These are phyloP conservation scores for Pleurotus pulmonarius DNA, from an alignment of 768 basidiomycete species.

Conservation along the genomic window DNA sequence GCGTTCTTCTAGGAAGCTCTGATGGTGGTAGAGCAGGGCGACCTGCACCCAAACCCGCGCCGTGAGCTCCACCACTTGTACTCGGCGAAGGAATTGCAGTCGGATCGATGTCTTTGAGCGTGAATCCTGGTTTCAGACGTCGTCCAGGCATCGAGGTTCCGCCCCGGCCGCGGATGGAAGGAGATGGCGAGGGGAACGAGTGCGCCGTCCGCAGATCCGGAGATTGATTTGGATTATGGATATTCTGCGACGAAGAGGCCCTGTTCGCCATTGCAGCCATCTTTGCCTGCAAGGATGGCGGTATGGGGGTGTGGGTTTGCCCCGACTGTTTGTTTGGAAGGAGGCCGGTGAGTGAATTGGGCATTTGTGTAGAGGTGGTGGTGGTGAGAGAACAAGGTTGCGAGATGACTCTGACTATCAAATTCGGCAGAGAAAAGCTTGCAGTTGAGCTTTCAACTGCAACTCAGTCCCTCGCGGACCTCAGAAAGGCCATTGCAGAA, in stretches of 20 bases:
- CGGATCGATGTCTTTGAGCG: slow-evolving; percentile 59
- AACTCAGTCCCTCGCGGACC: slow-evolving; percentile 2
- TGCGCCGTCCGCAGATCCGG: slow-evolving; percentile 28
- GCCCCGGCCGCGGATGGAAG: slow-evolving; percentile 14
- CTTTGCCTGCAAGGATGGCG: slow-evolving; percentile 87
- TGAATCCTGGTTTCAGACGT: slow-evolving; percentile 53
- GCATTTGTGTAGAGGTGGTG: slow-evolving; percentile 6
- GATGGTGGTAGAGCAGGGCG: slow-evolving; percentile 45
- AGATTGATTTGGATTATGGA: slow-evolving; percentile 21
- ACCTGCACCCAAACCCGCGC: slow-evolving; percentile 70
- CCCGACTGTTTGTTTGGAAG: slow-evolving; percentile 34
- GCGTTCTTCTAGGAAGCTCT: slow-evolving; percentile 30
- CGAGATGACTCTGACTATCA: slow-evolving; percentile 40
- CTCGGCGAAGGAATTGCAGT: slow-evolving; percentile 30
- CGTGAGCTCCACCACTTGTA: slow-evolving; percentile 50
- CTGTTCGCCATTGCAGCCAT: slow-evolving; percentile 73
- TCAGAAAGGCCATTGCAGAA: slow-evolving; percentile 51
- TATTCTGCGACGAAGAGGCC: slow-evolving; percentile 30
- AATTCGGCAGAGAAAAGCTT: slow-evolving; percentile 37
- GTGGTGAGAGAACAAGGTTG: slow-evolving; percentile 4
- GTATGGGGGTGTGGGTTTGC: slow-evolving; percentile 64
- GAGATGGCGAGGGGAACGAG: slow-evolving; percentile 28
- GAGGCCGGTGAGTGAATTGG: slow-evolving; percentile 34
- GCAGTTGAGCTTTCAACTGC: slow-evolving; percentile 8
- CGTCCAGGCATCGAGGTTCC: slow-evolving; percentile 32